Percentiles rank a stretch among this genome's conserved stretches.
phyloP scores from a whole-genome alignment of 2,329 filamentous ascomycete genomes.

The Chalaropsis thielavioides region DNA sequence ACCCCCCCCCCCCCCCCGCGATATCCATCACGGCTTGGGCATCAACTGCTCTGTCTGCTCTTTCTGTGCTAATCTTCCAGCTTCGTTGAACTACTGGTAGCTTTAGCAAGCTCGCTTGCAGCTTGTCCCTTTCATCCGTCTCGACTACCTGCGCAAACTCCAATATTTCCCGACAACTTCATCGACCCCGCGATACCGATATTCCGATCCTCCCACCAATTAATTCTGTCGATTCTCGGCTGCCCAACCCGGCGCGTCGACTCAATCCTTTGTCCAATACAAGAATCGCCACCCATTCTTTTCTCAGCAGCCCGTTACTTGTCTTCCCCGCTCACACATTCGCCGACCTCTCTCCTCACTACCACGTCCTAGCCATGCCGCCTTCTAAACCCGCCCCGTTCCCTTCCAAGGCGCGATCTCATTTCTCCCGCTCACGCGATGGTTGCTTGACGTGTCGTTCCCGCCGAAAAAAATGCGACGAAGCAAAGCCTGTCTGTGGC shows the following conservation, averaged over 20 bases:
- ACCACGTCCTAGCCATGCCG: slow-evolving; percentile 10
- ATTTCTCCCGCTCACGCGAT: slow-evolving; percentile 19
- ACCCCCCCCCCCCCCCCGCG: neutral
- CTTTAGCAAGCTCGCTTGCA: neutral
- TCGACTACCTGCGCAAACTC: neutral
- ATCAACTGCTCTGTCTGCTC: neutral
- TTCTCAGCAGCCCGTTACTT: too few relatives aligned
- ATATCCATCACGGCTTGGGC: neutral
- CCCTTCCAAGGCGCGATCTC: slow-evolving; percentile 10
- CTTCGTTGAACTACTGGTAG: neutral
- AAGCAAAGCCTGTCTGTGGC: slow-evolving; percentile 30
- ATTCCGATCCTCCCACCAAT: neutral
- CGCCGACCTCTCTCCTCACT: slow-evolving; percentile 6
- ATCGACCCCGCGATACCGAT: neutral
- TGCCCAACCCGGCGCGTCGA: neutral
- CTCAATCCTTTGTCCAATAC: neutral
- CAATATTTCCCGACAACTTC: neutral
- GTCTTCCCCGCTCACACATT: neutral
- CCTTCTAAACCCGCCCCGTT: slow-evolving; percentile 13
- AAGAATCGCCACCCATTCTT: neutral
- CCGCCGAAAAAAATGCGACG: slow-evolving; percentile 36
- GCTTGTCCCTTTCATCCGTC: neutral
- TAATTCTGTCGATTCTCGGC: neutral
- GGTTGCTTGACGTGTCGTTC: slow-evolving; percentile 33
- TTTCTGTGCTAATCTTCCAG: neutral